phyloP scores from a whole-genome alignment of 768 basidiomycete species.

The Rhodotorula graminis region DNA sequence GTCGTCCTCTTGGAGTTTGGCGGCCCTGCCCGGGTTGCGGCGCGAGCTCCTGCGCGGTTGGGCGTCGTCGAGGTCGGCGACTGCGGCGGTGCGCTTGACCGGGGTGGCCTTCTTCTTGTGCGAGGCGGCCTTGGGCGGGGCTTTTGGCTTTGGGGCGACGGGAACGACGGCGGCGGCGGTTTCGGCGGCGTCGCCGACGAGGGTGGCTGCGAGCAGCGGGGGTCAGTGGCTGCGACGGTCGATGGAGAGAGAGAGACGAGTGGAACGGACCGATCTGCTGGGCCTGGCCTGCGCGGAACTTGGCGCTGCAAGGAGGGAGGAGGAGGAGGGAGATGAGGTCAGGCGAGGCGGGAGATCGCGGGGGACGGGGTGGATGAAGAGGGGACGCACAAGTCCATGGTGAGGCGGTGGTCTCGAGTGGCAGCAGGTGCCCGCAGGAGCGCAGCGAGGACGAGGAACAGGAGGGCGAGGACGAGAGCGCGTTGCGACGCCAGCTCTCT shows the following conservation, averaged over 20 bases:
- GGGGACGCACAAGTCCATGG: background rate
- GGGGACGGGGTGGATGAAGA: background rate
- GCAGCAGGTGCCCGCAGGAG: too few species aligned
- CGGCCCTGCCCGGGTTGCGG: background rate
- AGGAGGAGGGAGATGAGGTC: background rate
- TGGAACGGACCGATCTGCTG: background rate
- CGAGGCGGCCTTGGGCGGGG: background rate
- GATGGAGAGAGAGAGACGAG: background rate
- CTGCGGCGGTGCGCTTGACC: slow-evolving; percentile 8
- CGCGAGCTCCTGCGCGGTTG: background rate
- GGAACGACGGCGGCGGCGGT: background rate
- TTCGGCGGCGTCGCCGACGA: background rate
- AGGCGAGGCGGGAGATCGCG: background rate
- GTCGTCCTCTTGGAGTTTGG: background rate
- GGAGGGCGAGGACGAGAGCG: background rate
- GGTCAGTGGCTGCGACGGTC: background rate
- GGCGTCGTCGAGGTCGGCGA: background rate
- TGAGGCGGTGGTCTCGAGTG: too few species aligned
- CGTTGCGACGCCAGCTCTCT: background rate
- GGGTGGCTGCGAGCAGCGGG: background rate
- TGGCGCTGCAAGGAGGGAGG: background rate
- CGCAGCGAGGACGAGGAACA: too few species aligned
- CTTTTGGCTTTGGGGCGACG: background rate
- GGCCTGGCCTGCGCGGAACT: background rate
- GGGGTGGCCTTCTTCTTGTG: background rate